These are phyloP conservation scores for Casuarina cunninghamiana DNA, from an alignment of 306 rosid genomes.

Conservation along the genomic window DNA sequence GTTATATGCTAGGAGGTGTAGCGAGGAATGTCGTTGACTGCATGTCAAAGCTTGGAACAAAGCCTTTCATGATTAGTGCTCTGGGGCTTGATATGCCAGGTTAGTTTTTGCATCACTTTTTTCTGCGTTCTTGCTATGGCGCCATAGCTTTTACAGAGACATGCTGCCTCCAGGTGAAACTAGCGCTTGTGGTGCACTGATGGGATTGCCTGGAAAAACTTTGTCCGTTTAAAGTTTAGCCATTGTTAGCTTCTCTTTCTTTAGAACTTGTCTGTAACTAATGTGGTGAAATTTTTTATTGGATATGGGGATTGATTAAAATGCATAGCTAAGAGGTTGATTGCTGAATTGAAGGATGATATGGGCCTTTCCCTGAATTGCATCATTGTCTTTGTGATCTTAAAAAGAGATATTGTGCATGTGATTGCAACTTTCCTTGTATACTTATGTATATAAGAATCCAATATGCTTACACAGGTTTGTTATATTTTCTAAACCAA, in stretches of 20 bases:
- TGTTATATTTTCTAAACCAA: neutral
- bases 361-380: neutral
- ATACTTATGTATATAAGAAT: neutral
- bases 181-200: neutral
- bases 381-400: neutral
- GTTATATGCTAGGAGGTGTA: slow-evolving; percentile 77
- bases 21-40: slow-evolving; percentile 95
- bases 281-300: neutral
- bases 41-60: slow-evolving; percentile 81
- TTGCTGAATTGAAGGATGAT: neutral
- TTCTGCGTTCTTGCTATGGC: neutral
- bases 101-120: slow-evolving; percentile 26
- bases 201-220: neutral
- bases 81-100: slow-evolving; percentile 87
- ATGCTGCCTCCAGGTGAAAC: neutral
- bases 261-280: neutral
- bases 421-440: neutral
- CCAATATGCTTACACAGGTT: neutral
- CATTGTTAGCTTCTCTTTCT: neutral
- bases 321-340: neutral
- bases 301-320: neutral
- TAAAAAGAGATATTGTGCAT: neutral
- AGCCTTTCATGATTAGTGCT: slow-evolving; percentile 82
- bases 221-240: neutral
- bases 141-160: slow-evolving; percentile 8